Percentiles rank a stretch among this genome's conserved stretches.
Evolutionary conservation across 75 land plant species (phyloP).

Genomic region (Adiantum capillusveneris): DNA sequence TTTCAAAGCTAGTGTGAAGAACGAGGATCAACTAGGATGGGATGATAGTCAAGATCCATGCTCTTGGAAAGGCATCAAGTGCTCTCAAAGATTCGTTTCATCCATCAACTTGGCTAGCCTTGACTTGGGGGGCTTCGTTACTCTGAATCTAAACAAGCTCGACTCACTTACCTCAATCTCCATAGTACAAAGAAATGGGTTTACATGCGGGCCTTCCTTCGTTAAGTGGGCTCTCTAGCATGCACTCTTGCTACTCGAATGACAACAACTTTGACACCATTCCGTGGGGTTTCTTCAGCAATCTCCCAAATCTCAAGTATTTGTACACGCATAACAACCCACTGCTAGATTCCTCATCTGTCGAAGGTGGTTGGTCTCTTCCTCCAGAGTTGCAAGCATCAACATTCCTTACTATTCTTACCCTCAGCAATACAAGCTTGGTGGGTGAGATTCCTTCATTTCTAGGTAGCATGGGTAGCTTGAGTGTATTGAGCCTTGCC

Average conservation of each 20-base stretch:
- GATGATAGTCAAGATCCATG: no score
- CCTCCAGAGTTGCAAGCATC: slow-evolving; percentile 37
- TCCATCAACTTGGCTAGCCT: slow-evolving; percentile 32
- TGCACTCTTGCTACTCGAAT: slow-evolving; percentile 39
- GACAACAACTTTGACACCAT: slow-evolving; percentile 54
- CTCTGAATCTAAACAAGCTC: slow-evolving; percentile 27
- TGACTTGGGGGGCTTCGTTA: slow-evolving; percentile 35
- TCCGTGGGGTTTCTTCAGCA: slow-evolving; percentile 45
- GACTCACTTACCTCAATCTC: slow-evolving; percentile 31
- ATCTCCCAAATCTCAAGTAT: slow-evolving; percentile 30
- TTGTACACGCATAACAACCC: slow-evolving; percentile 40
- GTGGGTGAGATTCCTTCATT: slow-evolving; percentile 65
- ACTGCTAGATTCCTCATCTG: slow-evolving; percentile 21
- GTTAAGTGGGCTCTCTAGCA: slow-evolving; percentile 33
- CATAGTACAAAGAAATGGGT: slow-evolving; percentile 38
- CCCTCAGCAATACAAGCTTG: slow-evolving; percentile 44
- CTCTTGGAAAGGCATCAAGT: slow-evolving; percentile 35
- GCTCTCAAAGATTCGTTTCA: slow-evolving; percentile 34
- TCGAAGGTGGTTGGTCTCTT: slow-evolving; percentile 59
- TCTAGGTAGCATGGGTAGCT: slow-evolving; percentile 38
- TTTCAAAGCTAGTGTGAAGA: no score
- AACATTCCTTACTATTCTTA: slow-evolving; percentile 35
- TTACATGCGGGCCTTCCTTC: slow-evolving; percentile 59
- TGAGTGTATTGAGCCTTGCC: slow-evolving; percentile 35
- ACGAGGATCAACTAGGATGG: no score